Evolutionary conservation across 1,284 basidiomycete genomes (phyloP).

Genomic region (Ceratobasidium sp.): DNA sequence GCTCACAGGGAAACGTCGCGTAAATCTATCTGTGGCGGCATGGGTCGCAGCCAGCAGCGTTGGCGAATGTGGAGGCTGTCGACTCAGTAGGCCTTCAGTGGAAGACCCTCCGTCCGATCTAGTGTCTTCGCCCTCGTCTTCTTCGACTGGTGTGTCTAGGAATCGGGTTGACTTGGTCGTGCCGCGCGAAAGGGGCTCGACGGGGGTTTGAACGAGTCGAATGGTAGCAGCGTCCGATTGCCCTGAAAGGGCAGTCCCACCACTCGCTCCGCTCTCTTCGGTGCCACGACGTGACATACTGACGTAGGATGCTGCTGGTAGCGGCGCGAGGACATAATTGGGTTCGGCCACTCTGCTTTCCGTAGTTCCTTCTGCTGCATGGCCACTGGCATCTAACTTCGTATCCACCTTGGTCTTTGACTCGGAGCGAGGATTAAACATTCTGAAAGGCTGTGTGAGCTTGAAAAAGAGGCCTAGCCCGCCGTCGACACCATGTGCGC

Average conservation of each 20-base stretch:
- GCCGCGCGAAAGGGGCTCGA: neutral
- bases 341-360: too few relatives aligned
- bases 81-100: neutral
- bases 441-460: conserved; percentile 23
- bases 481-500: neutral
- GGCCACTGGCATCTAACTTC: neutral
- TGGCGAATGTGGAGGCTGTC: conserved; percentile 24
- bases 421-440: neutral
- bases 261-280: neutral
- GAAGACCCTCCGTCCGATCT: conserved; percentile 1
- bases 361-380: too few relatives aligned
- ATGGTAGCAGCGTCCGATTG: neutral
- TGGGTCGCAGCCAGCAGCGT: conserved; percentile 35
- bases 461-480: conserved; percentile 28
- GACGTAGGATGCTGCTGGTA: neutral
- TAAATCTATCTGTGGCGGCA: conserved; percentile 36
- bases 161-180: conserved; percentile 7
- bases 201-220: neutral
- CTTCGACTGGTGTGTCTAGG: neutral
- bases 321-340: neutral
- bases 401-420: neutral
- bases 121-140: conserved; percentile 1
- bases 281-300: neutral
- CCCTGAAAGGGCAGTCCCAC: neutral
- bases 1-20: conserved; percentile 34